Conservation (phyloP, 257 asterid genomes). For the Solanum microdontum region DNA sequence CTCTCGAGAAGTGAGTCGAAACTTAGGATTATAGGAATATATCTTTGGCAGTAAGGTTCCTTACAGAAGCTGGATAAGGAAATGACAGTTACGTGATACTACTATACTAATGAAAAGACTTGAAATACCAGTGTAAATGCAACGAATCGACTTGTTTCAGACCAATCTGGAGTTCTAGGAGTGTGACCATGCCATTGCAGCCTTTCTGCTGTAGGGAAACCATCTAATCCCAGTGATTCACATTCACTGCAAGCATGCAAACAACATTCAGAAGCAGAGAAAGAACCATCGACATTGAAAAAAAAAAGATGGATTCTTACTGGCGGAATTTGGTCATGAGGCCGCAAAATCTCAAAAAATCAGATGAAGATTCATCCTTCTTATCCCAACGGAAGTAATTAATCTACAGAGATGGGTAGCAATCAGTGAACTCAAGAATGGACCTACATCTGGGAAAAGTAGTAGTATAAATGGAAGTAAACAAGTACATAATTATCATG, state of each 20-base stretch:
- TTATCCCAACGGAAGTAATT: constrained; percentile 96
- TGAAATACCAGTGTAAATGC: constrained; percentile 68
- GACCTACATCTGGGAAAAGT: not conserved
- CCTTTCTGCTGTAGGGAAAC: constrained; percentile 89
- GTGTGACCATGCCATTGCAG: constrained; percentile 92
- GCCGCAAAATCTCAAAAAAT: constrained; percentile 76
- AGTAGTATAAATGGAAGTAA: not conserved
- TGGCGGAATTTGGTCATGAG: constrained; percentile 58
- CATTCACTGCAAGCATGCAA: constrained; percentile 42
- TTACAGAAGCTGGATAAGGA: not conserved
- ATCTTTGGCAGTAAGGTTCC: not conserved
- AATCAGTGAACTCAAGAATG: not conserved
- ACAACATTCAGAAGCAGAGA: constrained; percentile 1
- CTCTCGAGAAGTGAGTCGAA: not conserved
- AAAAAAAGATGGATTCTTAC: constrained; percentile 20
- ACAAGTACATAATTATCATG: constrained; percentile 69
- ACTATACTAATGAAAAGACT: not conserved
- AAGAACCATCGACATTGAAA: not conserved
- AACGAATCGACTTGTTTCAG: constrained; percentile 74
- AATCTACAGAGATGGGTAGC: constrained; percentile 38
- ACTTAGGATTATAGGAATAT: not conserved
- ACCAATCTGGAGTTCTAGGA: constrained; percentile 85
- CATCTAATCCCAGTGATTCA: constrained; percentile 79
- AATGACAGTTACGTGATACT: not conserved
- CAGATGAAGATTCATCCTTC: constrained; percentile 68